phyloP scores from a whole-genome alignment of 345 rosid species.

The Bretschneidera sinensis region DNA sequence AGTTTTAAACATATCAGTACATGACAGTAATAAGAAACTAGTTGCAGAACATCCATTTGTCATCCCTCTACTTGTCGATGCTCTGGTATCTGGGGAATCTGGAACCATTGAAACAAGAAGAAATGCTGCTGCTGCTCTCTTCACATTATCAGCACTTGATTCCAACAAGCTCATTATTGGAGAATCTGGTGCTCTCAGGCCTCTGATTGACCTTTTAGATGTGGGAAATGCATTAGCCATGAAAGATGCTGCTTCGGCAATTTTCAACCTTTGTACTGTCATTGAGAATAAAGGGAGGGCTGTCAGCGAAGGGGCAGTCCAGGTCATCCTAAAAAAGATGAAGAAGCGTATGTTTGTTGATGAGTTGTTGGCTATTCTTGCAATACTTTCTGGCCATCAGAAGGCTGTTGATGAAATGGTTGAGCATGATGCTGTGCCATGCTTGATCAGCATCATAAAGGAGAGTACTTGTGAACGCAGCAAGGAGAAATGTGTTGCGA shows the following conservation, averaged over 20 bases:
- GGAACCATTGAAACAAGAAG: slow-evolving; percentile 40
- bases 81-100: slow-evolving; percentile 34
- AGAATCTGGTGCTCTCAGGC: slow-evolving; percentile 41
- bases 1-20: slow-evolving; percentile 42
- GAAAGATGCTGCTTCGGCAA: slow-evolving; percentile 42
- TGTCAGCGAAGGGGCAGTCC: slow-evolving; percentile 34
- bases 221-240: slow-evolving; percentile 38
- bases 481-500: slow-evolving; percentile 48
- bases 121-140: slow-evolving; percentile 52
- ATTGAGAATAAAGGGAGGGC: slow-evolving; percentile 36
- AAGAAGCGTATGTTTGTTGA: slow-evolving; percentile 31
- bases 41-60: slow-evolving; percentile 34
- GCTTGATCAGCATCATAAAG: slow-evolving; percentile 42
- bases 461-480: slow-evolving; percentile 24
- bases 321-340: slow-evolving; percentile 33
- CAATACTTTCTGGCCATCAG: slow-evolving; percentile 34
- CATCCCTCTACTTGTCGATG: slow-evolving; percentile 40
- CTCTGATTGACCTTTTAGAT: slow-evolving; percentile 38
- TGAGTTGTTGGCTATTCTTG: slow-evolving; percentile 42
- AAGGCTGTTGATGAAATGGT: slow-evolving; percentile 36
- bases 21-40: slow-evolving; percentile 30
- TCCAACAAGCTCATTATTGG: slow-evolving; percentile 42
- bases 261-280: slow-evolving; percentile 34
- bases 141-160: slow-evolving; percentile 37
- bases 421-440: slow-evolving; percentile 32